Evolutionary conservation across 352 stramenopile species (phyloP).

Genomic region (Pythium insidiosum): DNA sequence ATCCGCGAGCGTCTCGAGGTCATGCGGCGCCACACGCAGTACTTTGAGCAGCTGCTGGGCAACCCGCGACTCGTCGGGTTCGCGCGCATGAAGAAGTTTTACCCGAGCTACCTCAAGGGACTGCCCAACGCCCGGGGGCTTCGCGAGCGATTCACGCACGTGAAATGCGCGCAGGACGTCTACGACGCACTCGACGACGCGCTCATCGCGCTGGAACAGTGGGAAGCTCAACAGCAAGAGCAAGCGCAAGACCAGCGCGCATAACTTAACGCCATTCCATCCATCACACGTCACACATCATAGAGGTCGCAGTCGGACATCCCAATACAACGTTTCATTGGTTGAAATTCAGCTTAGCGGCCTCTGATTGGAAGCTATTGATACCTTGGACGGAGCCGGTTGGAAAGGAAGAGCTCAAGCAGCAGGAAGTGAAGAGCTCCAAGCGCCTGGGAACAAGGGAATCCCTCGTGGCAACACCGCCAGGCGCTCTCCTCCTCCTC

Average conservation of each 20-base stretch:
- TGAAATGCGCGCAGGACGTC: constrained; percentile 37
- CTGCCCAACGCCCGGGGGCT: constrained; percentile 64
- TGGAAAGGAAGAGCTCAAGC: too few species aligned
- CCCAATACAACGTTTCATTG: too few species aligned
- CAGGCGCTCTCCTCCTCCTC: too few species aligned
- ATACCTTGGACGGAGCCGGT: too few species aligned
- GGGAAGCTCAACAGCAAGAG: constrained; percentile 8
- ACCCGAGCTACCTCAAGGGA: constrained; percentile 61
- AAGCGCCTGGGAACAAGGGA: too few species aligned
- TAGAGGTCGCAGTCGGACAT: too few species aligned
- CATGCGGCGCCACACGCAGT: constrained; percentile 53
- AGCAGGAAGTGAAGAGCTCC: too few species aligned
- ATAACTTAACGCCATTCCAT: too few species aligned
- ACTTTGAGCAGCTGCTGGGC: constrained; percentile 53
- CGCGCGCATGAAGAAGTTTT: constrained; percentile 76
- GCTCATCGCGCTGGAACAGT: constrained; percentile 22
- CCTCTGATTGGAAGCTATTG: too few species aligned
- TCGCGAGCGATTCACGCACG: constrained; percentile 41
- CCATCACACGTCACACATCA: too few species aligned
- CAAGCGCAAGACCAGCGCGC: neutral
- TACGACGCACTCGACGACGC: constrained; percentile 51
- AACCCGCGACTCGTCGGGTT: constrained; percentile 45
- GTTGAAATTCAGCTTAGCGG: too few species aligned
- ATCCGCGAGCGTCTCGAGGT: constrained; percentile 47
- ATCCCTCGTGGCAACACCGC: too few species aligned